These are phyloP conservation scores for Rhizophlyctis rosea DNA, from an alignment of 192 early-diverging fungal species.

Conservation along the genomic window DNA sequence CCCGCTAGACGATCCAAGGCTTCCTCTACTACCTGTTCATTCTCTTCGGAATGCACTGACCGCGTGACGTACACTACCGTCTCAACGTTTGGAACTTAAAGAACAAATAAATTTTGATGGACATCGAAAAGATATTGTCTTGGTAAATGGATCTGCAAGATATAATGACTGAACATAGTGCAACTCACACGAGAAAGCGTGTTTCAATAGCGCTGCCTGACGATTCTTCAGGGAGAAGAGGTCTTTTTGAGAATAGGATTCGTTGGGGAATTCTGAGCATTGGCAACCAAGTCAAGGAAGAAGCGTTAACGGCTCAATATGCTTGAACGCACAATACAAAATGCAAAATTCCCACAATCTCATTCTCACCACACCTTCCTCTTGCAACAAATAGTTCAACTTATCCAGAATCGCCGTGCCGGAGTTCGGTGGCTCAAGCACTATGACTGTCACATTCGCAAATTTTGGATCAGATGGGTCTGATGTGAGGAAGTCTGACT, in stretches of 20 bases:
- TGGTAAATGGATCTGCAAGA: too few relatives aligned
- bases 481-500: constrained; percentile 7
- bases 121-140: too few relatives aligned
- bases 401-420: constrained; percentile 87
- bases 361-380: constrained; percentile 38
- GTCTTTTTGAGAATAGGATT: constrained; percentile 47
- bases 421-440: constrained; percentile 85
- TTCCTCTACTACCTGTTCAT: constrained; percentile 82
- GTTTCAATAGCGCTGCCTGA: constrained; percentile 71
- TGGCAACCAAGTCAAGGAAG: neutral
- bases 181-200: constrained; percentile 56
- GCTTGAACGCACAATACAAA: neutral
- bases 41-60: constrained; percentile 83
- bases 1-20: constrained; percentile 44
- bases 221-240: constrained; percentile 37
- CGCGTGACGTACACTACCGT: constrained; percentile 90
- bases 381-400: constrained; percentile 78
- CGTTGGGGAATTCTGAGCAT: constrained; percentile 67
- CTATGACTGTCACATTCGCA: constrained; percentile 63
- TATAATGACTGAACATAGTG: too few relatives aligned
- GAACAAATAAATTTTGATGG: too few relatives aligned
- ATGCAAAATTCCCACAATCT: constrained; percentile 31
- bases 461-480: constrained; percentile 33
- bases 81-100: constrained; percentile 76
- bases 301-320: constrained; percentile 34